phyloP scores from a whole-genome alignment of 306 rosid species.

The Inga laurina region DNA sequence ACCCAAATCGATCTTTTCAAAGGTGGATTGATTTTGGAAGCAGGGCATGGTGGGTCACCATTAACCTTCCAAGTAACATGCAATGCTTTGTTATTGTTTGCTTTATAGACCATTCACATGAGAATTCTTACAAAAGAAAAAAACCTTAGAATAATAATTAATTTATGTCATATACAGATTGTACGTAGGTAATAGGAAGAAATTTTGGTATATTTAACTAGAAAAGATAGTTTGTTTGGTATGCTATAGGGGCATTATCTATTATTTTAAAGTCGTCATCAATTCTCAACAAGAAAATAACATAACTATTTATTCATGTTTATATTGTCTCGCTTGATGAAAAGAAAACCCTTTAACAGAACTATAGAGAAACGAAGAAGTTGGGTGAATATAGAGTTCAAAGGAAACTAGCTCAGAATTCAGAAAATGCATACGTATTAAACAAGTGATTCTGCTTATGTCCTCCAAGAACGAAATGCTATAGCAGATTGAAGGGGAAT shows the following conservation, averaged over 20 bases:
- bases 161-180: not conserved
- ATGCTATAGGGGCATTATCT: not conserved
- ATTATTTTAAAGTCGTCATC: not conserved
- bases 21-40: slow-evolving; percentile 43
- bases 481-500: not conserved
- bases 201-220: not conserved
- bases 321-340: not conserved
- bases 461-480: not conserved
- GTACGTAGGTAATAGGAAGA: not conserved
- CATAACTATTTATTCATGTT: not conserved
- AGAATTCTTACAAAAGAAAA: not conserved
- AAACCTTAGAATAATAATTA: not conserved
- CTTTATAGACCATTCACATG: slow-evolving; percentile 27
- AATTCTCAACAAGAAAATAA: not conserved
- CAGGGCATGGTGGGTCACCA: slow-evolving; percentile 52
- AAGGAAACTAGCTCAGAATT: not conserved
- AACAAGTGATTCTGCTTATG: not conserved
- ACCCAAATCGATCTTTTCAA: slow-evolving; percentile 38
- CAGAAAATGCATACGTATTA: not conserved
- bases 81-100: slow-evolving; percentile 35
- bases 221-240: not conserved
- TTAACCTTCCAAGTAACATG: slow-evolving; percentile 51
- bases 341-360: not conserved
- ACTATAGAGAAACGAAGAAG: not conserved
- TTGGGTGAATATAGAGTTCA: not conserved